Evolutionary conservation across 805 yeast species (phyloP).

Genomic region (Saturnispora mendoncae): DNA sequence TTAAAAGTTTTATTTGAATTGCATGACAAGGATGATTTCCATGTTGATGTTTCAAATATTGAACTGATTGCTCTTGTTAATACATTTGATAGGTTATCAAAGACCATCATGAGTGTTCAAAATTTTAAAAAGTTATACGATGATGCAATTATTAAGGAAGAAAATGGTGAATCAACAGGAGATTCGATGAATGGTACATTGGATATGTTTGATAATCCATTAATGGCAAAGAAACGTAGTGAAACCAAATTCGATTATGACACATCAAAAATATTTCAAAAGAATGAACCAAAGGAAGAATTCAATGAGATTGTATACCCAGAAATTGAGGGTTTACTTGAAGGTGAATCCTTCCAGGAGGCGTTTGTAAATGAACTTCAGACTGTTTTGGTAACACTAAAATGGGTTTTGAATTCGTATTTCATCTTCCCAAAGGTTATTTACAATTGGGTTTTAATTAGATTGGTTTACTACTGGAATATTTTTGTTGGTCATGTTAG

Average conservation of each 20-base stretch:
- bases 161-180: slow-evolving; percentile 14
- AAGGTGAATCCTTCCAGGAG: slow-evolving; percentile 17
- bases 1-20: slow-evolving; percentile 81
- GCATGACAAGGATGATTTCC: slow-evolving; percentile 36
- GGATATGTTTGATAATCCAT: not conserved
- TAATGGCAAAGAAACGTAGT: slow-evolving; percentile 4
- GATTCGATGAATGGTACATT: slow-evolving; percentile 1
- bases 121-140: slow-evolving; percentile 56
- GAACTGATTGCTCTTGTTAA: slow-evolving; percentile 87
- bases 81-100: slow-evolving; percentile 86
- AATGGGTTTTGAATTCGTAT: slow-evolving; percentile 60
- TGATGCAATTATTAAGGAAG: slow-evolving; percentile 23
- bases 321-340: slow-evolving; percentile 1
- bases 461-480: slow-evolving; percentile 59
- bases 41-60: slow-evolving; percentile 46
- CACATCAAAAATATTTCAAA: slow-evolving; percentile 18
- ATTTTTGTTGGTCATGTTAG: slow-evolving; percentile 54
- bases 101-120: slow-evolving; percentile 67
- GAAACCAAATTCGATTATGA: slow-evolving; percentile 1
- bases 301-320: slow-evolving; percentile 22
- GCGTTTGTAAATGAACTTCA: slow-evolving; percentile 16
- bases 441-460: slow-evolving; percentile 40
- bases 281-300: slow-evolving; percentile 15
- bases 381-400: slow-evolving; percentile 44
- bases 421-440: slow-evolving; percentile 57